phyloP scores from a whole-genome alignment of 129 eudicot species.

The Mikania micrantha region DNA sequence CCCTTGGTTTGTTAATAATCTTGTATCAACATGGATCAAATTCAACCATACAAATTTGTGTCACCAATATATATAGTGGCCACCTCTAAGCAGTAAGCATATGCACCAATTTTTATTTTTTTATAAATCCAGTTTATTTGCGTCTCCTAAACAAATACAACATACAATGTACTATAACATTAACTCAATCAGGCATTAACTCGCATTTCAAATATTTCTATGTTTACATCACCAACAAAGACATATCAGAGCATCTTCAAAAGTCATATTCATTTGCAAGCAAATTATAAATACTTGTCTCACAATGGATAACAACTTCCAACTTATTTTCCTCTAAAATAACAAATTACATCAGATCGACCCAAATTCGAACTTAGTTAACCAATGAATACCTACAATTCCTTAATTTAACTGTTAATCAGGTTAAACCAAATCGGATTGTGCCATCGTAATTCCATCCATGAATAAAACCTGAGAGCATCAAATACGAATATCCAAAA shows the following conservation, averaged over 20 bases:
- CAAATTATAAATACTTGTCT: too few species aligned
- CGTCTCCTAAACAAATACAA: too few species aligned
- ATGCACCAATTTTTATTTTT: background rate
- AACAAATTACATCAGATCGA: background rate
- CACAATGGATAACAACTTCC: too few species aligned
- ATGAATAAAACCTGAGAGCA: background rate
- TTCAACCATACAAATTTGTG: background rate
- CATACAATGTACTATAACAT: too few species aligned
- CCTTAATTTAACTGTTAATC: background rate
- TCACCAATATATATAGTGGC: too few species aligned
- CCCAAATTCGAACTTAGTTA: background rate
- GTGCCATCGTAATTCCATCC: background rate
- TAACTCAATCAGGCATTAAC: too few species aligned
- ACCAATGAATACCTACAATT: background rate
- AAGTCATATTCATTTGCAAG: background rate
- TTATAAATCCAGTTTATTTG: background rate
- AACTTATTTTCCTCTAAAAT: too few species aligned
- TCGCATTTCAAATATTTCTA: too few species aligned
- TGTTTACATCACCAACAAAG: background rate
- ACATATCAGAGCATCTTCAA: background rate
- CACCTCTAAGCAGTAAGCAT: too few species aligned
- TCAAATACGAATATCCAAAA: background rate
- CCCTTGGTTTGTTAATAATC: background rate
- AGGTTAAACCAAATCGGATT: background rate
- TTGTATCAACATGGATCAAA: too few species aligned